Evolutionary conservation across 495 filamentous ascomycete species (phyloP).

Genomic region (Podospora pseudopauciseta): DNA sequence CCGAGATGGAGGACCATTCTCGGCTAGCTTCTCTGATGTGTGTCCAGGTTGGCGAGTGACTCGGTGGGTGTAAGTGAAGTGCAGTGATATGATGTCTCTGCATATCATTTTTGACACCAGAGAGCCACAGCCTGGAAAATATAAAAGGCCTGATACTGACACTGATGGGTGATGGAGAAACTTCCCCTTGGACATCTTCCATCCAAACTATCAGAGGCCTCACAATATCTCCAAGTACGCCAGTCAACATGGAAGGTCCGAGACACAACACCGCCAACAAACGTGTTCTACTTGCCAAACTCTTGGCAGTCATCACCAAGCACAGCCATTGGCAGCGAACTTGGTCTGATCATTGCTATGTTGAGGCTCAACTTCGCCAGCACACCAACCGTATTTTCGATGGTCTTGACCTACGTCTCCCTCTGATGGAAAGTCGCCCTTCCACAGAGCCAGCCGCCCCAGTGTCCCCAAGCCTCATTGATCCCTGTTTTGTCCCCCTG

Average conservation of each 20-base stretch:
- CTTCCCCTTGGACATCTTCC: not conserved
- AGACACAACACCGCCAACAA: constrained; percentile 5
- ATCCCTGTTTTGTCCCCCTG: not conserved
- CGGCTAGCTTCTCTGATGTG: not conserved
- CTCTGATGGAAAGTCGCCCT: not conserved
- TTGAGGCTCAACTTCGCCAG: not conserved
- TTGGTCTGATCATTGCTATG: not conserved
- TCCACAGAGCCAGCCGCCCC: not conserved
- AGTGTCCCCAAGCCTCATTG: not conserved
- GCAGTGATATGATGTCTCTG: no score
- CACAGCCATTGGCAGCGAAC: not conserved
- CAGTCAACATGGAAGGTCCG: not conserved
- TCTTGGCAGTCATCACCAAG: not conserved
- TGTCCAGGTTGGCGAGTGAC: not conserved
- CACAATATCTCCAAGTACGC: not conserved
- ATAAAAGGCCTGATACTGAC: no score
- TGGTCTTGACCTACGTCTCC: not conserved
- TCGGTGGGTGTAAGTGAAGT: not conserved
- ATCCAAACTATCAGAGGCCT: not conserved
- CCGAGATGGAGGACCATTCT: not conserved
- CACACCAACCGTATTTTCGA: not conserved
- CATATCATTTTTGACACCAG: no score
- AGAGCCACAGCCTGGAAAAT: no score
- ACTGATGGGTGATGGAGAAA: no score
- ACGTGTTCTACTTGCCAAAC: not conserved